Base-by-base conservation (phyloP, 768 basidiomycete species). In the Cyathus striatus region DNA sequence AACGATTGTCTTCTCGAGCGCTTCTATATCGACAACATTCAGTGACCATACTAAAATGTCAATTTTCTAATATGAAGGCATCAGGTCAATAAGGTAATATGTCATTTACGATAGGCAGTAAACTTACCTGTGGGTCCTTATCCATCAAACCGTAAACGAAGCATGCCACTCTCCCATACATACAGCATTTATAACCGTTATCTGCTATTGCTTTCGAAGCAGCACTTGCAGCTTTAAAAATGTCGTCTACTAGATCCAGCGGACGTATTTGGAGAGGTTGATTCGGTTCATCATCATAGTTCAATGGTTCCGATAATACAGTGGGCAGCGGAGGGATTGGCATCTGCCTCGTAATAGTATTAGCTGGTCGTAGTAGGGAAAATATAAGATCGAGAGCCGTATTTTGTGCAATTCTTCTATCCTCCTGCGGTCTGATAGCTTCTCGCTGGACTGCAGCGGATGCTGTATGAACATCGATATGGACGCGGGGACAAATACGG, bases 131-230 rank as follows among this genome's bases (percentile, higher is more conserved):
- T 2, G 69, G 69, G 44, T 47, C 49, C 7, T 68, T 58, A 35
- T 24, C 13, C 7, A 46, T 30, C 41, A 58, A 64, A 10, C 68
- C 69, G 44, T 68, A 71, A 2, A 69, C 46, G 40, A 58, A 63
- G 36, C 63, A 63, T 4, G 67, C 69, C 1, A 66, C 51, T 43
- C 69, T 65, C 5, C 69, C 69, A 41, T 67, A 68, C 12, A 69
- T 51, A 6, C 60, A 64, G 23, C 60, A 61, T 12, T 44, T 40
- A 20, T 63, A 45, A 6, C 55, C 56, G 23, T 54, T 48, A 12
- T 48, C 47, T 6, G 41, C 23, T 1, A 70, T 43, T 6, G 61
- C 57, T 12, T 38, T 38, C 13, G 61, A 51, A 24, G 60, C 54
- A 1, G 52, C 50, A 21, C 54, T 42, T 42, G 66, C 42, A 51